These are phyloP conservation scores for Solidago caesia DNA, from an alignment of 129 eudicot species.

Conservation along the genomic window DNA sequence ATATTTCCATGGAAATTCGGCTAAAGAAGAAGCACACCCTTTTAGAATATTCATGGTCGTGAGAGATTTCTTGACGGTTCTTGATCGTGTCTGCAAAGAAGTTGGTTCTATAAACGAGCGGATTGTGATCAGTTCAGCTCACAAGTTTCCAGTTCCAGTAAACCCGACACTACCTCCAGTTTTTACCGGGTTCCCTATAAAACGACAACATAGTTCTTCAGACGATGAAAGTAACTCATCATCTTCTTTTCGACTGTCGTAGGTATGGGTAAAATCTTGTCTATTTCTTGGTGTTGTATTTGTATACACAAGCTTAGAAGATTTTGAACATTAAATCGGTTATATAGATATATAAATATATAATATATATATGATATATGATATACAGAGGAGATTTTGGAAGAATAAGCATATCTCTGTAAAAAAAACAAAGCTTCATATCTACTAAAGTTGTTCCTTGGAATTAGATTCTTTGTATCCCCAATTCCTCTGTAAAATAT, in stretches of 20 bases:
- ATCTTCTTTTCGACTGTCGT: constrained; percentile 36
- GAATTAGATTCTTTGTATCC: constrained; percentile 36
- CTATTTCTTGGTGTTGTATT: constrained; percentile 19
- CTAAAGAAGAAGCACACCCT: constrained; percentile 97
- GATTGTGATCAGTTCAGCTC: constrained; percentile 66
- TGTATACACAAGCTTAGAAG: constrained; percentile 34
- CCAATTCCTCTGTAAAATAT: constrained; percentile 26
- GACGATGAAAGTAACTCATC: constrained; percentile 64
- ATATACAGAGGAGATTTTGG: constrained; percentile 47
- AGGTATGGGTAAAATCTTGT: constrained; percentile 18
- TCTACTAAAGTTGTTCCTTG: constrained; percentile 31
- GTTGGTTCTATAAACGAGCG: constrained; percentile 89
- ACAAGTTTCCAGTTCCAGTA: constrained; percentile 84
- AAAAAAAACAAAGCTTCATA: constrained; percentile 20
- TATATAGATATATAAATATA: constrained; percentile 34
- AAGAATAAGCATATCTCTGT: constrained; percentile 39
- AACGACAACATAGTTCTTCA: constrained; percentile 54
- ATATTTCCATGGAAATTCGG: constrained; percentile 92
- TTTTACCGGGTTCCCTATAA: constrained; percentile 45
- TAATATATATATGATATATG: constrained; percentile 26
- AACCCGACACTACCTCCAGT: constrained; percentile 64
- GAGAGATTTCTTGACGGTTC: constrained; percentile 66
- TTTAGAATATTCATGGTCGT: constrained; percentile 91
- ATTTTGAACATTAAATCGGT: constrained; percentile 29
- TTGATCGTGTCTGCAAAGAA: constrained; percentile 94